Evolutionary conservation across 371 early-diverging fungal genomes (phyloP).

Genomic region (Mucor plumbeus): DNA sequence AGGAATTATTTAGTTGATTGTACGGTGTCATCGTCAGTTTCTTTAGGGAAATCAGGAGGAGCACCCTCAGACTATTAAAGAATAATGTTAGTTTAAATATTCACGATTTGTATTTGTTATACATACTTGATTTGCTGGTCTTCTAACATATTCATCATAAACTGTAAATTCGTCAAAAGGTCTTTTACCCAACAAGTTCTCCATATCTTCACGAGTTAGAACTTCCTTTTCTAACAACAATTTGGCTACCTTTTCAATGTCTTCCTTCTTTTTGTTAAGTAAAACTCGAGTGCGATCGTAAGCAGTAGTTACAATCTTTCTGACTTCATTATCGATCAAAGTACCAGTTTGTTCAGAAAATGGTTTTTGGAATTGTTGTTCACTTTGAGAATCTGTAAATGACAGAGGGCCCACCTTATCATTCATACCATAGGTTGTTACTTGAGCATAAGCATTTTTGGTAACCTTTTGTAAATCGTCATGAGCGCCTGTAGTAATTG

Average conservation of each 20-base stretch:
- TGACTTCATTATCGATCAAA: slow-evolving; percentile 92
- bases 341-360: slow-evolving; percentile 93
- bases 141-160: slow-evolving; percentile 60
- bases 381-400: slow-evolving; percentile 73
- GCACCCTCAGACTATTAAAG: slow-evolving; percentile 9
- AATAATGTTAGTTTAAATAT: background rate
- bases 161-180: slow-evolving; percentile 78
- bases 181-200: slow-evolving; percentile 83
- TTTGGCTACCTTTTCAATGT: slow-evolving; percentile 91
- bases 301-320: slow-evolving; percentile 78
- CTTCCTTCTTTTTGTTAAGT: slow-evolving; percentile 77
- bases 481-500: slow-evolving; percentile 89
- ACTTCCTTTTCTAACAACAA: slow-evolving; percentile 94
- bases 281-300: slow-evolving; percentile 79
- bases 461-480: slow-evolving; percentile 97
- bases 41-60: slow-evolving; percentile 10
- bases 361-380: slow-evolving; percentile 86
- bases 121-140: slow-evolving; percentile 15
- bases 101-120: background rate
- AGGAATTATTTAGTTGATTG: background rate
- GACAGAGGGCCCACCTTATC: slow-evolving; percentile 83
- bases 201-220: slow-evolving; percentile 93
- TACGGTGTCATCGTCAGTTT: background rate
- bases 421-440: slow-evolving; percentile 95
- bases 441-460: slow-evolving; percentile 93